Percentiles rank a stretch among this genome's conserved stretches.
Conservation (phyloP, 768 basidiomycete species). For the Kwoniella bestiolae region DNA sequence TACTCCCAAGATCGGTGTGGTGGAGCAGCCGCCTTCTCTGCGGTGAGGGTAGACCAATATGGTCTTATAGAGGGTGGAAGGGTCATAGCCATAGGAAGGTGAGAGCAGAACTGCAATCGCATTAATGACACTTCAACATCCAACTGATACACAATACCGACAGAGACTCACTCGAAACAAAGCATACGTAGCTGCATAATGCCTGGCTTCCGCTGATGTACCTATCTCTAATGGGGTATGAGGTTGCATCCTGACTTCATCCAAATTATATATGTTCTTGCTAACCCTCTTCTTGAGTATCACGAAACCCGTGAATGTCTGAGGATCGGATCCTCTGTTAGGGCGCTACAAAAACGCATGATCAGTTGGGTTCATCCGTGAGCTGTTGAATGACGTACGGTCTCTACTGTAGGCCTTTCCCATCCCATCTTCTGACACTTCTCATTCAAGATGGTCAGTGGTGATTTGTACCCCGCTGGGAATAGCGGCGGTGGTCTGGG, state of each 20-base stretch:
- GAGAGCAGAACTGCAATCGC: conserved; percentile 45
- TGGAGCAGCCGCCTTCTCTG: conserved; percentile 70
- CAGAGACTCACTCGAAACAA: conserved; percentile 71
- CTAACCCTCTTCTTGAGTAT: conserved; percentile 71
- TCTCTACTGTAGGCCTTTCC: conserved; percentile 80
- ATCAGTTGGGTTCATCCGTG: not conserved
- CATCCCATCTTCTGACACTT: conserved; percentile 89
- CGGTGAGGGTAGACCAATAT: conserved; percentile 79
- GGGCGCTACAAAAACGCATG: conserved; percentile 23
- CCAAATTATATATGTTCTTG: conserved; percentile 68
- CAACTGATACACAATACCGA: not conserved
- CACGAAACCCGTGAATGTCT: conserved; percentile 66
- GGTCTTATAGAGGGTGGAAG: conserved; percentile 83
- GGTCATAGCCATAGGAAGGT: conserved; percentile 59
- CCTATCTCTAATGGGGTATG: conserved; percentile 70
- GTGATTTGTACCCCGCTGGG: conserved; percentile 82
- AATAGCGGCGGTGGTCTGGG: conserved; percentile 65
- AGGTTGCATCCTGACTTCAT: conserved; percentile 73
- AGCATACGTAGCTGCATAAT: conserved; percentile 88
- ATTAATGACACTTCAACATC: not conserved
- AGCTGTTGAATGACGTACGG: conserved; percentile 61
- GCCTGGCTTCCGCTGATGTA: conserved; percentile 79
- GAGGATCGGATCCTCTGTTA: conserved; percentile 39
- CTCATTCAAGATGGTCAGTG: conserved; percentile 77
- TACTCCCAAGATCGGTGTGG: conserved; percentile 85